Evolutionary conservation across 2,329 filamentous ascomycete species (phyloP), one percentile per base, ranked within the genome.

Genomic region (Microdochium bolleyi): DNA sequence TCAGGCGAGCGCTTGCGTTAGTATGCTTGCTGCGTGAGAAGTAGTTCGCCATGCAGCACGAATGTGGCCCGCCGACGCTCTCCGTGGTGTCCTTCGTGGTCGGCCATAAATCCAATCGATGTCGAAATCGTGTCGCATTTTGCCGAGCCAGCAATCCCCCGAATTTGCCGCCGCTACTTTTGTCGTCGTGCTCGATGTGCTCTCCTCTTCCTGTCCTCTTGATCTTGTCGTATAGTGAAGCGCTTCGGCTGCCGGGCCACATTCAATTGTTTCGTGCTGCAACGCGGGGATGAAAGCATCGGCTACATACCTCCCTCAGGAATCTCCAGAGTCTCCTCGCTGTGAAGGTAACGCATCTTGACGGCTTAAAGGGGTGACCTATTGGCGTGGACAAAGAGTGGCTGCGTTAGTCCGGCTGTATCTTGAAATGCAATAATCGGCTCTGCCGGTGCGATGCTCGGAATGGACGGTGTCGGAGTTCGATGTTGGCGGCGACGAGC

Each of bases 271-370:
- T 34, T n/a, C 24, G 30, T 8, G 46, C 24, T 49, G 25, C 34
- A 48, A 37, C 27, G 41, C 27, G 41, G 32, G 46, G 19, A 27
- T 51, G 37, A 54, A 55, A 58, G 55, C 62, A 58, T 62, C 61
- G 53, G 53, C 62, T 66, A 88, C 89, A 79, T 86, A 96, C 91
- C 91, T 82, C 92, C 89, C 77, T 96, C 90, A 71, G 95, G 94
- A 78, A 99, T 90, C 71, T 86, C 84, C 80, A 99, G 83, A 79
- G 84, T 82, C 86, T 99, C 92, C 81, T 92, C 83, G 73, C 90
- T 95, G 85, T 96, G 91, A 82, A 99, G 96, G 89, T 96, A 97
- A 84, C 89, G 95, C 94, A 97, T 97, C 80, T 89, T 96, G 88
- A 79, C 78, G 76, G 73, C 41, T 46, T 46, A 46, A 46, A 46